Conservation (phyloP, 495 filamentous ascomycete genomes). For the Aspergillus nanangensis region DNA sequence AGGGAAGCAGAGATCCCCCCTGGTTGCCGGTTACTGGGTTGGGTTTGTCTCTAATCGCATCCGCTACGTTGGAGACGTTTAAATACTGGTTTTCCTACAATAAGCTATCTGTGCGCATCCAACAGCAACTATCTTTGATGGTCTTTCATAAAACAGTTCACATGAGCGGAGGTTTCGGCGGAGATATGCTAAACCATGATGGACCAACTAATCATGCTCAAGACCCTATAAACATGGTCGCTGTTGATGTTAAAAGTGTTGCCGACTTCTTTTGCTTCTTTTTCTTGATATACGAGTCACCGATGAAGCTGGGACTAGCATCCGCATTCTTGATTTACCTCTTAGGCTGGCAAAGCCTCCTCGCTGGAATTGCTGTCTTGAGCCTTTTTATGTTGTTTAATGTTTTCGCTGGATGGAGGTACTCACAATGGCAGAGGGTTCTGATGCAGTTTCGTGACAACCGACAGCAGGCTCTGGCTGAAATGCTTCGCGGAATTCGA, state of each 20-base stretch:
- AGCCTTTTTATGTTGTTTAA: conserved; percentile 59
- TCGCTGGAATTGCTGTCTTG: conserved; percentile 57
- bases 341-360: conserved; percentile 59
- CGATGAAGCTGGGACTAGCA: conserved; percentile 55
- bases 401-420: conserved; percentile 57
- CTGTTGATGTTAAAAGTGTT: conserved; percentile 63
- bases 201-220: conserved; percentile 26
- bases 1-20: background rate
- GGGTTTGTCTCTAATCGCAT: background rate
- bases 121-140: background rate
- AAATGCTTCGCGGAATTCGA: conserved; percentile 66
- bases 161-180: background rate
- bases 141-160: conserved; percentile 1
- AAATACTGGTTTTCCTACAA: conserved; percentile 7
- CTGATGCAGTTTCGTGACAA: conserved; percentile 67
- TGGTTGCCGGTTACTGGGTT: conserved; percentile 1
- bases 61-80: conserved; percentile 2
- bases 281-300: conserved; percentile 42
- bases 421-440: conserved; percentile 53
- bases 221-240: conserved; percentile 58
- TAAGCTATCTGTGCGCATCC: background rate
- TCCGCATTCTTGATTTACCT: conserved; percentile 55
- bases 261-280: conserved; percentile 56
- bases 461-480: conserved; percentile 64
- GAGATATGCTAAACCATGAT: conserved; percentile 14